Percentiles rank a stretch among this genome's conserved stretches.
Evolutionary conservation across 495 filamentous ascomycete genomes (phyloP).

Genomic region (Penicillium desertorum): DNA sequence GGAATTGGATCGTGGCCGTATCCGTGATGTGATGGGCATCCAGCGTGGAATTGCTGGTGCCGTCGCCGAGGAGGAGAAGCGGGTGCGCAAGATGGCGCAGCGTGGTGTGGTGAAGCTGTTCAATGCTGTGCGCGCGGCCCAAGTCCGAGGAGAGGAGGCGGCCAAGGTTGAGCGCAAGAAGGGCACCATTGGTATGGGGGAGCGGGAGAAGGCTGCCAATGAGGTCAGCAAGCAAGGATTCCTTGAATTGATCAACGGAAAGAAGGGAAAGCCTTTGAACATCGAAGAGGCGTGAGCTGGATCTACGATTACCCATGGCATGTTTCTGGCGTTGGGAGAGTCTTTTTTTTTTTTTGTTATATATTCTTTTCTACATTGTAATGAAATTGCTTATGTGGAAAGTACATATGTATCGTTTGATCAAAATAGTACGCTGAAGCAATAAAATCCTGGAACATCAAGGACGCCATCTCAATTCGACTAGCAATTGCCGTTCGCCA

Average conservation of each 20-base stretch:
- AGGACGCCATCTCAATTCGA: too few species aligned
- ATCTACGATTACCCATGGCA: conserved; percentile 34
- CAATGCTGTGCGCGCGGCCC: conserved; percentile 89
- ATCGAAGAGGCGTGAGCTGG: conserved; percentile 49
- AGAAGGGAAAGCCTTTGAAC: conserved; percentile 51
- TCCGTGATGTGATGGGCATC: conserved; percentile 76
- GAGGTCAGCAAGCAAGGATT: conserved; percentile 98
- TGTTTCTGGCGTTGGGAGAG: conserved; percentile 41
- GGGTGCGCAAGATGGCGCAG: conserved; percentile 80
- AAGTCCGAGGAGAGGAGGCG: conserved; percentile 78
- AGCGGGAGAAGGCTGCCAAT: conserved; percentile 78
- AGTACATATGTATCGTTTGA: too few species aligned
- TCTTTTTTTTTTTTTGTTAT: conserved; percentile 11
- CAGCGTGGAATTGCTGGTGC: conserved; percentile 46
- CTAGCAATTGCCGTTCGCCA: too few species aligned
- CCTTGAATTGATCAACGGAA: conserved; percentile 75
- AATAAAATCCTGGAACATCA: too few species aligned
- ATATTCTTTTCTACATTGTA: too few species aligned
- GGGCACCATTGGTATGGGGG: conserved; percentile 69
- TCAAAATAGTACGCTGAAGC: too few species aligned
- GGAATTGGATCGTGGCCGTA: conserved; percentile 80
- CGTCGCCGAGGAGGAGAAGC: conserved; percentile 75
- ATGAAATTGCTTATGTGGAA: too few species aligned
- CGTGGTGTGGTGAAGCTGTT: conserved; percentile 92
- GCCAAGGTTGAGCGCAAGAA: conserved; percentile 63